Base-by-base conservation (phyloP, 768 basidiomycete species). In the Phylloporus scabripes region DNA sequence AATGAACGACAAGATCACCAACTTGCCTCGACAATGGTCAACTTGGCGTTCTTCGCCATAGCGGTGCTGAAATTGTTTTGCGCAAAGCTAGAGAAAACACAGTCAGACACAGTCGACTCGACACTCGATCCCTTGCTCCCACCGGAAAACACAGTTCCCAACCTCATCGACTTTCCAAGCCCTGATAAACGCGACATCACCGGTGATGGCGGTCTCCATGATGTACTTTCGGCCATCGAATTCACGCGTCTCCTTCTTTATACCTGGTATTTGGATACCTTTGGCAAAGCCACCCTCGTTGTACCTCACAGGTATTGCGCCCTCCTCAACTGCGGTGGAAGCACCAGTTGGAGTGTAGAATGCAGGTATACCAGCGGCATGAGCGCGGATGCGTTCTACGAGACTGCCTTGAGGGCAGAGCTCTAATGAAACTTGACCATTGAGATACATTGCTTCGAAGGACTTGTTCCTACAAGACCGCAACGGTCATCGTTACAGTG, bases 91-190 rank as follows among this genome's bases (percentile, higher is more conserved):
- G 7, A 37, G 24, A 23, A 6, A 15, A 40, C 28, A 45, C 39
- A 20, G 21, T 48, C 18, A 52, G 41, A 34, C 32, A 18, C 28
- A 1, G 33, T 39, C 31, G 15, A 37, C 4, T 4, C 14, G 32
- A 17, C 18, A 29, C 23, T 60, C 17, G 38, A 17, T n/a, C 14
- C n/a, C 20, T 21, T 9, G 40, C 20, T 38, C 55, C 48, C 59
- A 89, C 86, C 91, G 78, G 76, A 96, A 96, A 36, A 93, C 81
- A 58, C 85, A 87, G 66, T 96, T 96, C 2, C 92, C 92, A 37
- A 82, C 78, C 64, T 91, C 90, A 56, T 96, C 92, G 12, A 81
- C 93, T 66, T 92, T 94, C 91, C 91, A 94, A 4, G 90, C 93
- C 39, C 82, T 75, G 40, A 96, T 72, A 64, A 96, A 83, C 8